phyloP scores from a whole-genome alignment of 108 stramenopile genomes.

The Cyclotella cryptica region DNA sequence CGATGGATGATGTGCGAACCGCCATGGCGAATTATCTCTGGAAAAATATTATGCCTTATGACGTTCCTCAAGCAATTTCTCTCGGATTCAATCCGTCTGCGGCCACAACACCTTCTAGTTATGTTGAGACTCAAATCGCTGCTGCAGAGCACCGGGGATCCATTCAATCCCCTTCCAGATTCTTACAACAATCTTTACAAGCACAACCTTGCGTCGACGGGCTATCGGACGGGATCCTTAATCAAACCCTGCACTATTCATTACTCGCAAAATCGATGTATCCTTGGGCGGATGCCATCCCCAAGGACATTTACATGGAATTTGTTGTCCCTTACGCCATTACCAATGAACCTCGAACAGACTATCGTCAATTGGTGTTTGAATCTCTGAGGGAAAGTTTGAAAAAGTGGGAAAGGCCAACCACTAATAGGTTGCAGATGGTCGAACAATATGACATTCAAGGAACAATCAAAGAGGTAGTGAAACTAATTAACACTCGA shows the following conservation, averaged over 20 bases:
- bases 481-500: conserved; percentile 67
- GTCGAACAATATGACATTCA: neutral
- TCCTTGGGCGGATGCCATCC: conserved; percentile 74
- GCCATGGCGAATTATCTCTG: conserved; percentile 47
- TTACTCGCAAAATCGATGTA: conserved; percentile 68
- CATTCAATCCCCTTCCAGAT: neutral
- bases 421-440: neutral
- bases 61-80: conserved; percentile 60
- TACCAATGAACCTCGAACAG: conserved; percentile 82
- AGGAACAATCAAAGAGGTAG: conserved; percentile 51
- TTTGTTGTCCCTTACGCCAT: conserved; percentile 86
- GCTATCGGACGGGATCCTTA: conserved; percentile 69
- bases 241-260: conserved; percentile 67
- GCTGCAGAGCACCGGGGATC: neutral
- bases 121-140: neutral
- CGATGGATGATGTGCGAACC: conserved; percentile 21
- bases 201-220: conserved; percentile 61
- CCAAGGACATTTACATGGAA: conserved; percentile 72
- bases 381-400: conserved; percentile 50
- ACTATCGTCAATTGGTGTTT: conserved; percentile 80
- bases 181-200: conserved; percentile 2
- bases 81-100: conserved; percentile 63
- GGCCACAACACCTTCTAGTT: neutral
- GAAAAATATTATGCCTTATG: conserved; percentile 74
- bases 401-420: conserved; percentile 25